Evolutionary conservation across 2,329 filamentous ascomycete genomes (phyloP).

Genomic region (Cytospora mali): DNA sequence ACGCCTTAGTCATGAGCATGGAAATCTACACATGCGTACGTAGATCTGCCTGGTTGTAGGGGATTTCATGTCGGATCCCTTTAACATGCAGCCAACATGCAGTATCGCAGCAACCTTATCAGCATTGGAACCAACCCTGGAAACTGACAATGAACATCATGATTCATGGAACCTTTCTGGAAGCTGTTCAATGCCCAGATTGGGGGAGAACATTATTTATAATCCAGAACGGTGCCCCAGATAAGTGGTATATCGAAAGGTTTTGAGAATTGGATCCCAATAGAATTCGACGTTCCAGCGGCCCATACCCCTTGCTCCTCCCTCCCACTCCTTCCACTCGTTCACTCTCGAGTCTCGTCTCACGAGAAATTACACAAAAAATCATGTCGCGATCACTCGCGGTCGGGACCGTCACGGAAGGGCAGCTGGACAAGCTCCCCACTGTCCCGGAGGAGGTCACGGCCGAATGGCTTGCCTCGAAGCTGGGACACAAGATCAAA

Average conservation of each 20-base stretch:
- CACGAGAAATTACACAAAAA: neutral
- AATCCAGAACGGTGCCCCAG: too few relatives aligned
- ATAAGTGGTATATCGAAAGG: too few relatives aligned
- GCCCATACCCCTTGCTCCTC: too few relatives aligned
- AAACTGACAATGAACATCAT: neutral
- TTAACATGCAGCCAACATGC: neutral
- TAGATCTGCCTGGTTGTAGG: neutral
- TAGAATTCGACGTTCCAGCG: too few relatives aligned
- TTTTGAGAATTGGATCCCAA: too few relatives aligned
- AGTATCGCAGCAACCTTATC: neutral
- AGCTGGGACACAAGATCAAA: conserved; percentile 35
- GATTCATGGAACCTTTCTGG: neutral
- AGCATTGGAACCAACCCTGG: too few relatives aligned
- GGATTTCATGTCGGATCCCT: neutral
- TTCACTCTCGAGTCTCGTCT: too few relatives aligned
- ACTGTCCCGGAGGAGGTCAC: conserved; percentile 33
- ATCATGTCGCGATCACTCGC: neutral
- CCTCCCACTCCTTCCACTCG: too few relatives aligned
- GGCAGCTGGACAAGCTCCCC: conserved; percentile 30
- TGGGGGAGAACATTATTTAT: too few relatives aligned
- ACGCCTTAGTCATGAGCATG: neutral
- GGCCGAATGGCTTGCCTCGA: conserved; percentile 34
- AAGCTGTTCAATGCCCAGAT: too few relatives aligned
- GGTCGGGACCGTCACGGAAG: neutral
- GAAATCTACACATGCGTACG: neutral